phyloP scores from a whole-genome alignment of 352 stramenopile species.

The Globisporangium abappressorium region DNA sequence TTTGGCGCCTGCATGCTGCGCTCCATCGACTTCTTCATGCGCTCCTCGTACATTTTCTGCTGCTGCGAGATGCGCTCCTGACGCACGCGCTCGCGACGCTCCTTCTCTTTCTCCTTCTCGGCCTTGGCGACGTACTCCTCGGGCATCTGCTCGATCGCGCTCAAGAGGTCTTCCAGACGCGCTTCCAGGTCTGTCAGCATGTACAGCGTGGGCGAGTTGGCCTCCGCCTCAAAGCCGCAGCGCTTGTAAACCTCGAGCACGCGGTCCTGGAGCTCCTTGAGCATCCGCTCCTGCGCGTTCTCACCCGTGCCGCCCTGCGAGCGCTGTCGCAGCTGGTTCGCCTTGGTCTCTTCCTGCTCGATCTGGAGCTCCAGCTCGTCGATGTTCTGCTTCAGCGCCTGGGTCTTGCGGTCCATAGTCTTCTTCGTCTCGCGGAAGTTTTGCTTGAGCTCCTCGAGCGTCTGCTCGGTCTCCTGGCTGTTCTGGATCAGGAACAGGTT shows the following conservation, averaged over 20 bases:
- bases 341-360: slow-evolving; percentile 77
- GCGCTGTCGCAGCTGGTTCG: slow-evolving; percentile 63
- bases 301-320: slow-evolving; percentile 72
- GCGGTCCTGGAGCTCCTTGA: slow-evolving; percentile 88
- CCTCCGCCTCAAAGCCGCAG: slow-evolving; percentile 91
- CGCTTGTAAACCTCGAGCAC: slow-evolving; percentile 90
- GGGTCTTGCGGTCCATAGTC: slow-evolving; percentile 86
- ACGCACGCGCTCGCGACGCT: slow-evolving; percentile 88
- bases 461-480: slow-evolving; percentile 94
- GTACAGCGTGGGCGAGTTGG: slow-evolving; percentile 90
- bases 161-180: slow-evolving; percentile 89
- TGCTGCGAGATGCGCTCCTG: slow-evolving; percentile 91
- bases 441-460: slow-evolving; percentile 93
- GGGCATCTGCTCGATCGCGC: slow-evolving; percentile 90
- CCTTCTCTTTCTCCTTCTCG: slow-evolving; percentile 95
- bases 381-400: slow-evolving; percentile 86
- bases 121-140: slow-evolving; percentile 92
- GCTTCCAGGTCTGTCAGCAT: slow-evolving; percentile 94
- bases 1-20: slow-evolving; percentile 91
- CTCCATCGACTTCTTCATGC: slow-evolving; percentile 94
- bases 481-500: slow-evolving; percentile 97
- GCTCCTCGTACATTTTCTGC: slow-evolving; percentile 92
- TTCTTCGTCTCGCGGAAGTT: slow-evolving; percentile 89
- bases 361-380: slow-evolving; percentile 90
- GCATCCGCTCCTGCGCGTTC: slow-evolving; percentile 87